Conservation (phyloP, 805 yeast species). For the Grigorovia humatica region DNA sequence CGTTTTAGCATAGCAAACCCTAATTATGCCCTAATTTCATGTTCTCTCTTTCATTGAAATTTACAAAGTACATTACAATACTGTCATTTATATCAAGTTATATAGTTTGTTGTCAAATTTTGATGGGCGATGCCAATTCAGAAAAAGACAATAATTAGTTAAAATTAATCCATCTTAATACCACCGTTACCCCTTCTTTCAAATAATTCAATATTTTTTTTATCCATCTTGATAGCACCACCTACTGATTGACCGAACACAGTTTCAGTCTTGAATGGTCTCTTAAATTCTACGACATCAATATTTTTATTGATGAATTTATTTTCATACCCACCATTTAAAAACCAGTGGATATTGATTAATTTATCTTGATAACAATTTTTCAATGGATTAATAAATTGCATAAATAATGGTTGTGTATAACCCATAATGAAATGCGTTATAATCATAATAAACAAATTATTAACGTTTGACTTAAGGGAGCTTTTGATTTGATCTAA, state of each 20-base stretch:
- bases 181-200: constrained; percentile 84
- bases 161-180: constrained; percentile 69
- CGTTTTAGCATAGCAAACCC: too few relatives aligned
- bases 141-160: too few relatives aligned
- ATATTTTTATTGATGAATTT: constrained; percentile 39
- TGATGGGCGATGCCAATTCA: too few relatives aligned
- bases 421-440: constrained; percentile 97
- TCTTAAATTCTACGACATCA: constrained; percentile 82
- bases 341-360: constrained; percentile 78
- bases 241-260: constrained; percentile 48
- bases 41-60: too few relatives aligned
- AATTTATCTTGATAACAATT: constrained; percentile 81
- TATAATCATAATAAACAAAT: constrained; percentile 94
- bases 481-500: constrained; percentile 72
- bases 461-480: constrained; percentile 75
- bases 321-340: background rate
- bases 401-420: constrained; percentile 95
- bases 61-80: too few relatives aligned
- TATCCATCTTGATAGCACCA: constrained; percentile 63
- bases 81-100: too few relatives aligned
- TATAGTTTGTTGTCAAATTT: too few relatives aligned
- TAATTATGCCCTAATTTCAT: too few relatives aligned
- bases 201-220: constrained; percentile 74
- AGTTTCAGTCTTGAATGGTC: constrained; percentile 90
- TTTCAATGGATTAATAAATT: constrained; percentile 83